These are phyloP conservation scores for Oryza coarctata DNA, from an alignment of 176 grass and related monocot species.

Conservation along the genomic window DNA sequence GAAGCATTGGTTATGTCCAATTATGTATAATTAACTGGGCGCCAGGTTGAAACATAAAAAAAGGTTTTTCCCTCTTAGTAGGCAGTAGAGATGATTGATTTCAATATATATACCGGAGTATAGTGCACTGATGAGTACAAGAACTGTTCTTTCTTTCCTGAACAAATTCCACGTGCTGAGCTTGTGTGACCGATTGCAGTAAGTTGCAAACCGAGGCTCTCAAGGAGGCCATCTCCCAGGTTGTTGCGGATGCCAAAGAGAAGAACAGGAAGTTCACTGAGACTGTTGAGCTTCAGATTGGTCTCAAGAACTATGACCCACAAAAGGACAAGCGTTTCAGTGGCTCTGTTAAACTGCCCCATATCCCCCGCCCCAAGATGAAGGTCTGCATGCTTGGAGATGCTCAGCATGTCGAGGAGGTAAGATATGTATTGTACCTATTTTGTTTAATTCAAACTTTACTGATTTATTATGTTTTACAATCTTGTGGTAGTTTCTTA, in stretches of 20 bases:
- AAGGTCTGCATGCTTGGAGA: conserved; percentile 92
- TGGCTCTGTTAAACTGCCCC: conserved; percentile 72
- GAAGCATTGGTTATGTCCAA: no score
- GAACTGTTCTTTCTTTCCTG: background rate
- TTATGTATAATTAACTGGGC: no score
- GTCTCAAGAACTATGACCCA: conserved; percentile 82
- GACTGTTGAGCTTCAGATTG: conserved; percentile 79
- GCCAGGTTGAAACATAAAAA: no score
- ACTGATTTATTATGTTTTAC: background rate
- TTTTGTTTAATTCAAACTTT: background rate
- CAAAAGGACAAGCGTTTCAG: conserved; percentile 89
- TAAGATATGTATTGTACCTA: background rate
- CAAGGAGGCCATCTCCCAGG: conserved; percentile 54
- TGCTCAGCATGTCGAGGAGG: conserved; percentile 74
- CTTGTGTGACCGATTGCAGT: conserved; percentile 39
- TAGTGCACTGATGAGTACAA: background rate
- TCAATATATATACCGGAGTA: background rate
- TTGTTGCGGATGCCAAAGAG: conserved; percentile 51
- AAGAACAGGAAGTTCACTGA: conserved; percentile 77
- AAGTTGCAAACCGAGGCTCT: conserved; percentile 57
- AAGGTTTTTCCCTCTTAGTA: background rate
- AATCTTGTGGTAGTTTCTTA: background rate
- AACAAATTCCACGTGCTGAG: background rate
- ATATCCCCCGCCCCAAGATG: conserved; percentile 79
- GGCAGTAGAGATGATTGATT: background rate